Conservation (phyloP, 2,329 filamentous ascomycete species). For the Ascochyta clinopodiicola region DNA sequence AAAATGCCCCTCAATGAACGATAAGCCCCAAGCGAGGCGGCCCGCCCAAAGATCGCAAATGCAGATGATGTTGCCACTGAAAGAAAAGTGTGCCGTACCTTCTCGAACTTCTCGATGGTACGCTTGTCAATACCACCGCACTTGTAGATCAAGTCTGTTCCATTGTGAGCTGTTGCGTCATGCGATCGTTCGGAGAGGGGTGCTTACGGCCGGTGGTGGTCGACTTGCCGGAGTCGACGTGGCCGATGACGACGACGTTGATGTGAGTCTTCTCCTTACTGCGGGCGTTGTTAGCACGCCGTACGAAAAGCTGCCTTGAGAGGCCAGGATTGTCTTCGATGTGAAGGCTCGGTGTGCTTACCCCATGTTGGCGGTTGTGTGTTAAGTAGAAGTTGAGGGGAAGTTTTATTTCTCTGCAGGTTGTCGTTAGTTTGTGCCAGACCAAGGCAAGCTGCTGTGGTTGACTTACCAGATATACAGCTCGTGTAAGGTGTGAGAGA, state of each 20-base stretch:
- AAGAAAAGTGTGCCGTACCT: constrained; percentile 67
- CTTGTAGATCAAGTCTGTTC: constrained; percentile 97
- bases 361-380: constrained; percentile 65
- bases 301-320: constrained; percentile 5
- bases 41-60: constrained; percentile 27
- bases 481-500: constrained; percentile 8
- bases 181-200: constrained; percentile 39
- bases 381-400: constrained; percentile 36
- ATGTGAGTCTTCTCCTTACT: constrained; percentile 98
- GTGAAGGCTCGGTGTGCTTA: constrained; percentile 50
- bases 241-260: constrained; percentile 96
- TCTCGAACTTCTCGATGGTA: constrained; percentile 99
- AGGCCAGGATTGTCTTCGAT: not conserved
- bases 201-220: constrained; percentile 84
- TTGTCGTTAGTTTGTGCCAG: not conserved
- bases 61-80: constrained; percentile 11
- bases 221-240: constrained; percentile 99
- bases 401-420: constrained; percentile 5
- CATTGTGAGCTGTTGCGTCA: constrained; percentile 42
- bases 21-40: constrained; percentile 34
- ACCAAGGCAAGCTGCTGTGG: not conserved
- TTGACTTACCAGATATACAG: constrained; percentile 6
- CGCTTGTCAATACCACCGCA: constrained; percentile 99
- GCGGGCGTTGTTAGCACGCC: constrained; percentile 45
- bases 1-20: constrained; percentile 48